These are phyloP conservation scores for Suhomyces terraborum DNA, from an alignment of 1,139 yeast genomes.

Conservation along the genomic window DNA sequence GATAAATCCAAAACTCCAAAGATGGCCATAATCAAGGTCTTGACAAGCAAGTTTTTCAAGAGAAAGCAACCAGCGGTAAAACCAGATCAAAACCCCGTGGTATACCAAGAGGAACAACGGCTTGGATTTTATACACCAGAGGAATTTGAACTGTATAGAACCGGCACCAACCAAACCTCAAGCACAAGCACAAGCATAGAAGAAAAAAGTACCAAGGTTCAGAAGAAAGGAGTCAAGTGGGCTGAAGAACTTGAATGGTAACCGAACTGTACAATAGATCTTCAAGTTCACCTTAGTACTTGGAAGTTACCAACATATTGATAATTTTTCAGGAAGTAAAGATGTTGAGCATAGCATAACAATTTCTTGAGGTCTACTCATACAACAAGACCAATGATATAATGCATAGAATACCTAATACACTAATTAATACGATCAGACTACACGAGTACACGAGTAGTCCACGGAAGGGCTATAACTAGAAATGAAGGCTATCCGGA, in stretches of 20 bases:
- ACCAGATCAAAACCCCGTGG: constrained; percentile 1
- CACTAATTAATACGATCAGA: not conserved
- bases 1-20: constrained; percentile 21
- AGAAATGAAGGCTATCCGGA: too few relatives aligned
- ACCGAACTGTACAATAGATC: not conserved
- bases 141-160: constrained; percentile 19
- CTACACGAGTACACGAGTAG: too few relatives aligned
- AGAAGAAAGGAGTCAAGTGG: constrained; percentile 14
- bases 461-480: too few relatives aligned
- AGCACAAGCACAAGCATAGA: not conserved
- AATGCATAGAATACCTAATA: not conserved
- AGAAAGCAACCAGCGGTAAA: not conserved
- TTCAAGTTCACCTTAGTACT: too few relatives aligned
- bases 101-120: constrained; percentile 6
- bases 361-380: not conserved
- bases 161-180: constrained; percentile 1
- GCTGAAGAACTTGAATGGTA: constrained; percentile 19
- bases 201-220: not conserved
- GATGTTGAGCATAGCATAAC: too few relatives aligned
- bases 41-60: constrained; percentile 25
- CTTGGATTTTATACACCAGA: constrained; percentile 37
- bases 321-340: too few relatives aligned
- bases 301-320: too few relatives aligned
- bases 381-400: not conserved
- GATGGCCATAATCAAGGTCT: constrained; percentile 60